Base-by-base conservation (phyloP, 2,329 filamentous ascomycete species). In the Rutstroemia sp. region DNA sequence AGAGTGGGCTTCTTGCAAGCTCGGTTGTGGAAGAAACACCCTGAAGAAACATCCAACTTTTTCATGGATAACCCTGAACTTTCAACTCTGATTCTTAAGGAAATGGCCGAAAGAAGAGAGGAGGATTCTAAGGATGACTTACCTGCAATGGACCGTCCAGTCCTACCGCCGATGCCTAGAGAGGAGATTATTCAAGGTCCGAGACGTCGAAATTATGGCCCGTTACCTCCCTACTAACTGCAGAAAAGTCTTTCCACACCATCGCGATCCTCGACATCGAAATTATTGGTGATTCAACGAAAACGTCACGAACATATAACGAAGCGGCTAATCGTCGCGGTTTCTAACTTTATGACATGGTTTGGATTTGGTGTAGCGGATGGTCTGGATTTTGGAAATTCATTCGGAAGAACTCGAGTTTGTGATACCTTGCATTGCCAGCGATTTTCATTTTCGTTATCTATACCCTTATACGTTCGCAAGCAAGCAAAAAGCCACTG, bases 1-100 rank as follows among this genome's bases (percentile, higher is more conserved):
- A 69, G 76, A 38, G 72, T 78, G 5, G 76, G 76, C 2, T 78
- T 78, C 59, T 64, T 79, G 36, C 74, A 77, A 64, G 70, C 75
- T 9, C 58, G 69, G 27, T 59, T 77, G n/a, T 78, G 73, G 73
- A 71, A 73, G 57, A 67, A 68, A 16, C 64, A 64, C 16, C 73
- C 71, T 3, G 67, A 71, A 38, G 72, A 73, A 57, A 77, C 75
- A 10, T 65, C 69, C 30, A 66, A 67, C 14, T 79, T 78, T 58
- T 65, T 77, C 56, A 60, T 73, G 2, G 69, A 68, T 1, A 73
- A 78, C 58, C 75, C 76, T 1, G 75, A 77, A 57, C 67, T 79
- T 19, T 71, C 73, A 30, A 68, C 73, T n/a, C 63, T 73, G n/a
- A 72, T 79, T 53, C 69, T 79, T 48, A 70, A 71, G 56, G 76